A percentile compares a stretch with the other conserved stretches of the same genome.
These are phyloP conservation scores for Amauroascus verrucosus DNA, from an alignment of 2,329 filamentous ascomycete species.

Conservation along the genomic window DNA sequence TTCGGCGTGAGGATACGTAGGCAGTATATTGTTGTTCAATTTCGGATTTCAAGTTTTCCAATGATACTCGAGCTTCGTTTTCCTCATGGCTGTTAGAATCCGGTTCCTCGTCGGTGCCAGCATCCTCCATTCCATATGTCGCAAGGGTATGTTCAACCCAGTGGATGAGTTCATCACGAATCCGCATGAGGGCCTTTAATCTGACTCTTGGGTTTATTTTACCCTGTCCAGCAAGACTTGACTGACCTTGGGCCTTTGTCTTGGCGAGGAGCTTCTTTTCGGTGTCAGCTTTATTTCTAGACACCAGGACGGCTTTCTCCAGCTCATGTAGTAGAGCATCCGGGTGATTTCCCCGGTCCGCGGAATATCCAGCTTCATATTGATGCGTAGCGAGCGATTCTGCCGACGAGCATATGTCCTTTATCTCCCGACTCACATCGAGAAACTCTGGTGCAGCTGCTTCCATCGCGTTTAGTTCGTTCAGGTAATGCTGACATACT, in stretches of 20 bases:
- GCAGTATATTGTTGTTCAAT: constrained; percentile 29
- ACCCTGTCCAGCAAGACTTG: too few species aligned
- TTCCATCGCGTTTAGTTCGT: constrained; percentile 30
- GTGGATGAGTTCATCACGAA: constrained; percentile 40
- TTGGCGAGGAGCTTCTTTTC: constrained; percentile 30
- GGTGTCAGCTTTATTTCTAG: constrained; percentile 28
- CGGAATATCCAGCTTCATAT: constrained; percentile 7
- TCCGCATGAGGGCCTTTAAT: constrained; percentile 32
- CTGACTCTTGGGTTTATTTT: neutral
- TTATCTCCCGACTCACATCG: constrained; percentile 16
- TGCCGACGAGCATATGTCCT: constrained; percentile 14
- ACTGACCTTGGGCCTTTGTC: constrained; percentile 6
- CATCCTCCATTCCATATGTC: constrained; percentile 26
- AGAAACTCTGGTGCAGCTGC: constrained; percentile 18
- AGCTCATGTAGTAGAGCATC: constrained; percentile 31
- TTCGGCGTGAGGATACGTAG: constrained; percentile 30
- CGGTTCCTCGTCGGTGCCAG: constrained; percentile 21
- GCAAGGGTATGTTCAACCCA: constrained; percentile 44
- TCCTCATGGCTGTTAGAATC: constrained; percentile 19
- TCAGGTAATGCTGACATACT: constrained; percentile 38
- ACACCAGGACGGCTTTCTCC: constrained; percentile 32
- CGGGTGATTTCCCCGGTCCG: constrained; percentile 13
- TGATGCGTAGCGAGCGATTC: neutral
- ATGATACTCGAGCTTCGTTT: constrained; percentile 16
- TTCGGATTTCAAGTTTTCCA: constrained; percentile 26